Base-by-base conservation (phyloP, 495 filamentous ascomycete genomes). In the Aspergillus bridgeri region DNA sequence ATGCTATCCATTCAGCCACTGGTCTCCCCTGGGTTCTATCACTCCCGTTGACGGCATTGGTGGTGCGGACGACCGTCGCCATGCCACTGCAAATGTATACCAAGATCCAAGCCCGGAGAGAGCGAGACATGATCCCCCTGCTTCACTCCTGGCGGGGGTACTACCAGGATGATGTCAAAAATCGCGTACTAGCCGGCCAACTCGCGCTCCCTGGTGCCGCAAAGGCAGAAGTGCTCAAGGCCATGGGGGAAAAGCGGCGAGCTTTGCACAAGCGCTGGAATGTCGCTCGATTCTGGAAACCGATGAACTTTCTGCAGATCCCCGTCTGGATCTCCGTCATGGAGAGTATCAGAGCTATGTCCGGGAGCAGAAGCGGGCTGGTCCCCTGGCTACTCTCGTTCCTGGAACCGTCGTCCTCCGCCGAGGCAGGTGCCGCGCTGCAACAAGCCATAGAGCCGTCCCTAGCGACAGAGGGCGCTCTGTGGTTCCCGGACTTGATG, bases 401-500 rank as follows among this genome's bases (percentile, higher is more conserved):
- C 13, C 17, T 66, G 19, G 59, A 65, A 7, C 43, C 60, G 21
- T 38, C 42, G 22, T 53, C 56, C 3, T 42, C 57, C 42, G 29
- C 29, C 11, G 17, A 48, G 5, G 55, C 17, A 48, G 42, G 45
- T 17, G 27, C 42, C 9, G 13, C 60, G 29, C 60, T 65, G 3
- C 59, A 62, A 50, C 38, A 70, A 17, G 59, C 66, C 17, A 51
- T 82, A 47, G 83, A 90, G 61, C 80, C 81, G 1, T 74, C 78
- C 21, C 65, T 93, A 6, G 79, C 80, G 0, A 74, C 71, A 2
- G 92, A 90, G 60, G 92, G 92, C 11, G 82, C 82, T 3, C 76
- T 91, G 6, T 98, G 91, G 91, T 92, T 94, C 66, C 79, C 82
- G 4, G 81, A 96, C 70, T 82, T 98, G 5, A 76, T 86, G 15